A percentile compares a stretch with the other conserved stretches of the same genome.
Conservation (phyloP, 1,284 basidiomycete genomes). For the Schizophyllum commune region DNA sequence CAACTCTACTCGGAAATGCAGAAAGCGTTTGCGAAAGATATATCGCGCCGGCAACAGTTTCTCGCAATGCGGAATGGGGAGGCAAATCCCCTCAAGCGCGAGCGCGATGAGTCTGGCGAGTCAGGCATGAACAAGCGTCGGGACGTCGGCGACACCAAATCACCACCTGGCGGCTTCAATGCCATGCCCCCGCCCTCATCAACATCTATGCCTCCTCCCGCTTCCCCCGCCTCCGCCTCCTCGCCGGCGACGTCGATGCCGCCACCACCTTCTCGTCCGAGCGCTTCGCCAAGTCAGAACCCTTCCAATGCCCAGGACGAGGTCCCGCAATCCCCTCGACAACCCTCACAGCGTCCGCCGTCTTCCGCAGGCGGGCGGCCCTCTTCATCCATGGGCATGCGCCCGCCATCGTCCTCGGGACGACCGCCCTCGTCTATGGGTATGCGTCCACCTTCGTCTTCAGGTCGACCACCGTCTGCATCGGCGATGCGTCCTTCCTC, state of each 20-base stretch:
- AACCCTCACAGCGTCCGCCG: neutral
- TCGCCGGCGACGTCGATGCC: slow-evolving; percentile 16
- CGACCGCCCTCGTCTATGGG: neutral
- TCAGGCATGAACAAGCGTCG: slow-evolving; percentile 48
- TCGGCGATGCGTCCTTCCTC: neutral
- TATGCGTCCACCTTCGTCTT: neutral
- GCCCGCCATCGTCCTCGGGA: neutral
- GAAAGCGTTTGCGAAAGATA: slow-evolving; percentile 53
- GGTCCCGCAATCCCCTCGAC: neutral
- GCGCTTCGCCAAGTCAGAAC: neutral
- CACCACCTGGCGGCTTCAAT: slow-evolving; percentile 9
- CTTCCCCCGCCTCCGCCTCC: slow-evolving; percentile 3
- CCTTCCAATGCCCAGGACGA: neutral
- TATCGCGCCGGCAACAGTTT: slow-evolving; percentile 39
- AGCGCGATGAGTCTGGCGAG: slow-evolving; percentile 46
- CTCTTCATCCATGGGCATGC: neutral
- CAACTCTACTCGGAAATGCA: slow-evolving; percentile 57
- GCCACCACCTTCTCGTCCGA: slow-evolving; percentile 10
- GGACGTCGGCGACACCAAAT: slow-evolving; percentile 59
- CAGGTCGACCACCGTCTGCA: neutral
- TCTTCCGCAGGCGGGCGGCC: neutral
- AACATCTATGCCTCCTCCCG: slow-evolving; percentile 27
- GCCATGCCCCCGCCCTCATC: neutral
- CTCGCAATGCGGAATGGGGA: slow-evolving; percentile 9
- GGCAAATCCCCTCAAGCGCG: slow-evolving; percentile 44